Percentiles rank a stretch among this genome's conserved stretches.
Conservation (phyloP, 1,284 basidiomycete species). For the Ganoderma lucidum region DNA sequence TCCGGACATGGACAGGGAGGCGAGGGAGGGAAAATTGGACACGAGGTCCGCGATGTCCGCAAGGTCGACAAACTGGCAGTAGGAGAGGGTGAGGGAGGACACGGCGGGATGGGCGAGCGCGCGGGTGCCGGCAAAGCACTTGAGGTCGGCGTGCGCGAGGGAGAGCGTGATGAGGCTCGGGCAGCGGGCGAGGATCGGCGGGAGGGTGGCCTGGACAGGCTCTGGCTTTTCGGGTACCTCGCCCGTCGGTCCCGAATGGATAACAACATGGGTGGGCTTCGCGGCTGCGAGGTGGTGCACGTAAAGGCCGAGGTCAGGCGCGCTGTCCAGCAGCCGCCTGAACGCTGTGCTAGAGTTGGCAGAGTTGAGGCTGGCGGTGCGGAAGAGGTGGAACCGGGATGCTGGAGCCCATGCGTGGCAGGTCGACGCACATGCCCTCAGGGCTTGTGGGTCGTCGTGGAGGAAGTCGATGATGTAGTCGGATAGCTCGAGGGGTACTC, state of each 20-base stretch:
- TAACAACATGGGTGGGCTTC: constrained; percentile 20
- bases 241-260: background rate
- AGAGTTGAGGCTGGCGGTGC: constrained; percentile 36
- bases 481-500: constrained; percentile 45
- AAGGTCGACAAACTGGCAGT: constrained; percentile 40
- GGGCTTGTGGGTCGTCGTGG: constrained; percentile 40
- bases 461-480: constrained; percentile 49
- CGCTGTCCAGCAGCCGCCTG: constrained; percentile 31
- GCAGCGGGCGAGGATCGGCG: constrained; percentile 31
- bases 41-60: constrained; percentile 38
- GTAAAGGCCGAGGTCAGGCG: constrained; percentile 36
- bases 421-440: constrained; percentile 45
- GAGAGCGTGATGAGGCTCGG: constrained; percentile 33
- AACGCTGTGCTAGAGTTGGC: constrained; percentile 28
- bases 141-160: constrained; percentile 33
- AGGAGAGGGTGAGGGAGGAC: constrained; percentile 36
- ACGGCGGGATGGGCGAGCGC: constrained; percentile 31
- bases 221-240: constrained; percentile 10
- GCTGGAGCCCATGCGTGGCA: constrained; percentile 47
- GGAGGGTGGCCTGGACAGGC: constrained; percentile 18
- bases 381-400: constrained; percentile 47
- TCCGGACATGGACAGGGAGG: constrained; percentile 34
- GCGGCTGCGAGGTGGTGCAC: constrained; percentile 37
- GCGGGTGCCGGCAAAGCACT: constrained; percentile 24
- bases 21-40: constrained; percentile 37